Conservation (phyloP, 1,284 basidiomycete genomes). For the Irpex sp. region DNA sequence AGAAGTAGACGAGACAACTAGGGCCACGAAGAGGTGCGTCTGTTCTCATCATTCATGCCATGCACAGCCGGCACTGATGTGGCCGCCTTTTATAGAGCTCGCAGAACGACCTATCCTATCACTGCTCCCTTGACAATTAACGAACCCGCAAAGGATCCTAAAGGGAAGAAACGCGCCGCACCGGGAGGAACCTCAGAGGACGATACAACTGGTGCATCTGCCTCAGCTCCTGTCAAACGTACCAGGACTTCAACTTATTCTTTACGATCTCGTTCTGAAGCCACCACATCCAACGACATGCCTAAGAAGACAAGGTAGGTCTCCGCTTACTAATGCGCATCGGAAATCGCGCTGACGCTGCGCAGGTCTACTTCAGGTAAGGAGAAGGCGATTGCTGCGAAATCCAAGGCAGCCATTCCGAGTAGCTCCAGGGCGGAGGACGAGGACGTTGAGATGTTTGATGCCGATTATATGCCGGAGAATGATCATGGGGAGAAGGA, state of each 20-base stretch:
- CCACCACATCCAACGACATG: conserved; percentile 51
- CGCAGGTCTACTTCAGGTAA: conserved; percentile 47
- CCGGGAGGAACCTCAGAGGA: conserved; percentile 65
- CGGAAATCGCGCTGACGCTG: conserved; percentile 5
- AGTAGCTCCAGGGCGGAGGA: conserved; percentile 60
- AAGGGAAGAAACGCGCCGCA: conserved; percentile 83
- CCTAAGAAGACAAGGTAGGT: conserved; percentile 67
- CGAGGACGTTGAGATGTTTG: conserved; percentile 75
- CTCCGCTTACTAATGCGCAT: conserved; percentile 10
- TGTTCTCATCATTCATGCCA: conserved; percentile 11
- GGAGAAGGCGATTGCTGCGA: conserved; percentile 57
- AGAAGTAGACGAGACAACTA: conserved; percentile 46
- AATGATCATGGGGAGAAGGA: conserved; percentile 45
- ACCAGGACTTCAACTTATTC: conserved; percentile 53
- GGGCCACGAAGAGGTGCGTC: conserved; percentile 57
- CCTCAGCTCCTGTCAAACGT: conserved; percentile 51
- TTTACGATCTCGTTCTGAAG: conserved; percentile 56
- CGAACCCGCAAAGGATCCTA: conserved; percentile 67
- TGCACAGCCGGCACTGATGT: conserved; percentile 10
- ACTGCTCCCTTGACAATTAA: conserved; percentile 60
- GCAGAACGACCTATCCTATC: conserved; percentile 48
- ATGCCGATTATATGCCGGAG: conserved; percentile 59
- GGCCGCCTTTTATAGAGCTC: conserved; percentile 40
- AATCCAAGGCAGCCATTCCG: conserved; percentile 50
- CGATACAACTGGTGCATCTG: conserved; percentile 41